Percentiles rank a stretch among this genome's conserved stretches.
Evolutionary conservation across 164 flowering plant species (phyloP).

Genomic region (Umbilicus rupestris): DNA sequence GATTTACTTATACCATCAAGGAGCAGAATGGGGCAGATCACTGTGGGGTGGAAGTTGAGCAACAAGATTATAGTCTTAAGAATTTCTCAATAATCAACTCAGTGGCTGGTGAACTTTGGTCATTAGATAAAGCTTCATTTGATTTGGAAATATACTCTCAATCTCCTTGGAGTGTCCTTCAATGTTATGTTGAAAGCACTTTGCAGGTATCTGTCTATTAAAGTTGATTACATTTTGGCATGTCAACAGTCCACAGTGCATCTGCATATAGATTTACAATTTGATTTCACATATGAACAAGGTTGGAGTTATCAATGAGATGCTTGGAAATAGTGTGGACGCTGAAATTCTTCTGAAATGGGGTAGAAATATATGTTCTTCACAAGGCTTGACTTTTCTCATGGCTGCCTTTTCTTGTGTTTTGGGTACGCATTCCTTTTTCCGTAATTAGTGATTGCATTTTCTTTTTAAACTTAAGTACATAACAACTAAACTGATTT

Average conservation of each 20-base stretch:
- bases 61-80: conserved; percentile 15
- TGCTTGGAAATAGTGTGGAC: conserved; percentile 60
- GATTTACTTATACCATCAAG: conserved; percentile 39
- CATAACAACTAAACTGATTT: background rate
- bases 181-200: conserved; percentile 76
- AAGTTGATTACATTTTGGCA: background rate
- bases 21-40: conserved; percentile 19
- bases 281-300: conserved; percentile 15
- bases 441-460: background rate
- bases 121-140: conserved; percentile 18
- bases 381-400: conserved; percentile 52
- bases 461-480: background rate
- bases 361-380: conserved; percentile 56
- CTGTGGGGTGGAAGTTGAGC: conserved; percentile 18
- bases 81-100: conserved; percentile 31
- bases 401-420: conserved; percentile 52
- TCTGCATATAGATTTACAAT: background rate
- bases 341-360: conserved; percentile 60
- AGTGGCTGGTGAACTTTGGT: conserved; percentile 42
- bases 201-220: conserved; percentile 53
- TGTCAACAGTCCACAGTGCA: background rate
- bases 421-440: conserved; percentile 40
- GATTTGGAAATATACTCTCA: conserved; percentile 31
- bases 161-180: conserved; percentile 85
- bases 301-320: conserved; percentile 74